A percentile compares a stretch with the other conserved stretches of the same genome.
Evolutionary conservation across 2,329 filamentous ascomycete species (phyloP).

Genomic region (Neonectria faginata): DNA sequence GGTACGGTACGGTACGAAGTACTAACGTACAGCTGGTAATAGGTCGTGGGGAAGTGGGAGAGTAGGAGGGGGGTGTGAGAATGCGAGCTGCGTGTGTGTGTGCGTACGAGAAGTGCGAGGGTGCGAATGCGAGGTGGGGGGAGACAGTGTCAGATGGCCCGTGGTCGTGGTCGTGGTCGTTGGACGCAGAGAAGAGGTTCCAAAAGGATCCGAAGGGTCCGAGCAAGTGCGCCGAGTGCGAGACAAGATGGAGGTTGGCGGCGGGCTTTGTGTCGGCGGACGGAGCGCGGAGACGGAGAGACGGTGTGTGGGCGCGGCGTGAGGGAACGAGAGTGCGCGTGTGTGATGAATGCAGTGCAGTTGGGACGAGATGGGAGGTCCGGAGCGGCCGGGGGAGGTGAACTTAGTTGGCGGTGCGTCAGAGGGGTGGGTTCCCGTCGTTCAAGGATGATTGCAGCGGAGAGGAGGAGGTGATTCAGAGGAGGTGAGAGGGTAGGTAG

Average conservation of each 20-base stretch:
- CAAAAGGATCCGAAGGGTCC: conserved; percentile 6
- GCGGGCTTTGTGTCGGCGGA: neutral
- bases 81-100: neutral
- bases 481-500: neutral
- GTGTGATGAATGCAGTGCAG: neutral
- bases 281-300: neutral
- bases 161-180: neutral
- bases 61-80: neutral
- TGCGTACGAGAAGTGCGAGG: neutral
- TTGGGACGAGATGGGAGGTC: neutral
- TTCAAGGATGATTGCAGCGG: neutral
- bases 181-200: neutral
- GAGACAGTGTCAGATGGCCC: neutral
- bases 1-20: conserved; percentile 26
- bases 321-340: neutral
- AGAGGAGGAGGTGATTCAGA: neutral
- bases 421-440: conserved; percentile 1
- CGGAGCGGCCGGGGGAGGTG: conserved; percentile 1
- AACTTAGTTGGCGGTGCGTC: conserved; percentile 1
- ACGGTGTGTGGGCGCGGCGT: neutral
- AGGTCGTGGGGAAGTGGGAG: neutral
- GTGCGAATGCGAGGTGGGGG: conserved; percentile 2
- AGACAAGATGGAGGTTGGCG: neutral
- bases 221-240: neutral
- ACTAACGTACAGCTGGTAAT: neutral